These are phyloP conservation scores for Chamaecrista fasciculata DNA, from an alignment of 306 rosid genomes.

Conservation along the genomic window DNA sequence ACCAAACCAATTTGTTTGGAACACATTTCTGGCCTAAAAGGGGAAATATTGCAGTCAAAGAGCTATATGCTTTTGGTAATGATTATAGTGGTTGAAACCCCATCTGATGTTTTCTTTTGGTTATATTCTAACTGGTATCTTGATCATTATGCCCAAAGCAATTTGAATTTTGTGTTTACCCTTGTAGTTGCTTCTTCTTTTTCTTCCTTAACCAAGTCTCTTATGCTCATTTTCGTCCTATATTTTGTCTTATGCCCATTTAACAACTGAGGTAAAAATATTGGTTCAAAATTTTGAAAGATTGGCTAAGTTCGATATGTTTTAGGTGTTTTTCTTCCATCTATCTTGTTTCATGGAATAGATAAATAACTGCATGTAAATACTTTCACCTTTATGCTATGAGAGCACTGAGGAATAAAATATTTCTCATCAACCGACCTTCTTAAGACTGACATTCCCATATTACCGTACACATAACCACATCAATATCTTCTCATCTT, in stretches of 20 bases:
- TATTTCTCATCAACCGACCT: neutral
- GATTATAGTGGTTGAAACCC: slow-evolving; percentile 6
- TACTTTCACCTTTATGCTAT: neutral
- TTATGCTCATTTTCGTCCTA: neutral
- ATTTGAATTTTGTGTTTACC: slow-evolving; percentile 8
- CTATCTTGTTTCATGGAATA: neutral
- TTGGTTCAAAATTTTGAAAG: neutral
- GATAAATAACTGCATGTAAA: neutral
- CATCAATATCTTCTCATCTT: neutral
- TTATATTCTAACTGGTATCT: neutral
- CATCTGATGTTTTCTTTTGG: slow-evolving; percentile 10
- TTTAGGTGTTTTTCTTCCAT: neutral
- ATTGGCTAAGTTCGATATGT: neutral
- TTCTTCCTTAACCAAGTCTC: neutral
- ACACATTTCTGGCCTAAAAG: neutral
- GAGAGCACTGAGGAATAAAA: neutral
- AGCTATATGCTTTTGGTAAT: slow-evolving; percentile 11
- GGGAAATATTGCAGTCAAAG: slow-evolving; percentile 2
- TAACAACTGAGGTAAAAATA: neutral
- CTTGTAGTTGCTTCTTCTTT: neutral
- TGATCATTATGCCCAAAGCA: slow-evolving; percentile 6
- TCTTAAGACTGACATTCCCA: neutral
- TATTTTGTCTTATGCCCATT: neutral
- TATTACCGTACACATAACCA: neutral
- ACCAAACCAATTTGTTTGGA: neutral